phyloP scores from a whole-genome alignment of 2,329 filamentous ascomycete species.

The Fusarium sacchari region DNA sequence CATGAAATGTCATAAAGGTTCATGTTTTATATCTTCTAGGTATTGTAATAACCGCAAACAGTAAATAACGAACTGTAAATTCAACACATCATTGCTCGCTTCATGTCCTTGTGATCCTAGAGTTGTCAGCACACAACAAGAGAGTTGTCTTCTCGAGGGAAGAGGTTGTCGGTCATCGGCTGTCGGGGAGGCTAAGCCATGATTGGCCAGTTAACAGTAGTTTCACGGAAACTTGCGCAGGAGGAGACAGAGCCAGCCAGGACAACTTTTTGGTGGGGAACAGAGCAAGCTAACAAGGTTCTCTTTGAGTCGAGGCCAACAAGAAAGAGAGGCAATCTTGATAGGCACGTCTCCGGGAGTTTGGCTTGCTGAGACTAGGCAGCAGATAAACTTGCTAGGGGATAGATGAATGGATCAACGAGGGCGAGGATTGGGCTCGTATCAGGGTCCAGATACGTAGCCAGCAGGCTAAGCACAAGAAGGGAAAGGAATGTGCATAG shows the following conservation, averaged over 20 bases:
- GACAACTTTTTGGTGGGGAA: constrained; percentile 24
- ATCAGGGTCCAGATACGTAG: constrained; percentile 22
- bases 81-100: constrained; percentile 4
- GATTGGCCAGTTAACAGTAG: constrained; percentile 40
- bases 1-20: constrained; percentile 35
- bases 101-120: constrained; percentile 22
- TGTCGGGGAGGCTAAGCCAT: constrained; percentile 42
- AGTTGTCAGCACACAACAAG: constrained; percentile 24
- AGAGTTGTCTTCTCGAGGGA: constrained; percentile 27
- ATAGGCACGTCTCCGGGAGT: constrained; percentile 16
- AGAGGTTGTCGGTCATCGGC: constrained; percentile 43
- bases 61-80: not conserved
- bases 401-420: constrained; percentile 30
- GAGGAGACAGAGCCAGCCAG: not conserved
- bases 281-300: constrained; percentile 22
- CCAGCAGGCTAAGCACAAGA: constrained; percentile 15
- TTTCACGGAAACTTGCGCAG: constrained; percentile 22
- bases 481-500: constrained; percentile 20
- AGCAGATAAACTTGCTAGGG: constrained; percentile 25
- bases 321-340: not conserved
- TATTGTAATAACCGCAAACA: constrained; percentile 1
- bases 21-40: constrained; percentile 13
- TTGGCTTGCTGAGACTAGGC: constrained; percentile 4
- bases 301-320: constrained; percentile 22
- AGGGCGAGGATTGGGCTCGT: not conserved